Evolutionary conservation across 495 filamentous ascomycete species (phyloP), one percentile per base, ranked within the genome.

Genomic region (Aspergillus haitiensis): DNA sequence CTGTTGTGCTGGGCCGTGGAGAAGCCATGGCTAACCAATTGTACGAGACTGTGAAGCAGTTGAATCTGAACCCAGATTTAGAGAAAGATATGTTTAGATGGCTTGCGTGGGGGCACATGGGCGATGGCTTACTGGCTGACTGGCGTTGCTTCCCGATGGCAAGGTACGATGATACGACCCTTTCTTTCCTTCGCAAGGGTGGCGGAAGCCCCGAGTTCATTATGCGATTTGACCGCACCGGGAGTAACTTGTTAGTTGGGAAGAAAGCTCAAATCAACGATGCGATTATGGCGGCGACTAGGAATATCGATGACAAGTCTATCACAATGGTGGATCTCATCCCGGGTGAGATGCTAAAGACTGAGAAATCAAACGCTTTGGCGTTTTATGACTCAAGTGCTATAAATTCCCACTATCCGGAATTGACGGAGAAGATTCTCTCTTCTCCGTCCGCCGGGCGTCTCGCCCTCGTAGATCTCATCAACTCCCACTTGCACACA

Each of bases 21-120:
- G 94, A 98, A 68, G 93, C 93, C 9, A 88, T 88, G 83, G 88
- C 88, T 63, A 92, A 96, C 64, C 89, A 87, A 0, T 68, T 90
- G 9, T 96, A 93, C 67, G 81, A 89, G 66, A 52, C 70, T 16
- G 70, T 75, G 15, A 87, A 92, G 68, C 75, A 72, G 35, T 64
- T 86, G 53, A 71, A 84, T 42, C 64, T 86, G 32, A 70, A 75
- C 13, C 66, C 77, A 0, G 78, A 80, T 35, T 67, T 95, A 54
- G 86, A 90, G 69, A 78, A 75, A 15, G 92, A 96, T 54, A 64
- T 97, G 36, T 85, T 88, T 75, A 81, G 88, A 56, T 97, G 92
- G 92, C 74, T 96, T 56, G 94, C 94, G 4, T 98, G 93, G 93
- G 91, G 90, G 16, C 85, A 88, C 56, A 95, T 97, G 90, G 87